Base-by-base conservation (phyloP, 108 stramenopile species). In the Nitzschia inconspicua region DNA sequence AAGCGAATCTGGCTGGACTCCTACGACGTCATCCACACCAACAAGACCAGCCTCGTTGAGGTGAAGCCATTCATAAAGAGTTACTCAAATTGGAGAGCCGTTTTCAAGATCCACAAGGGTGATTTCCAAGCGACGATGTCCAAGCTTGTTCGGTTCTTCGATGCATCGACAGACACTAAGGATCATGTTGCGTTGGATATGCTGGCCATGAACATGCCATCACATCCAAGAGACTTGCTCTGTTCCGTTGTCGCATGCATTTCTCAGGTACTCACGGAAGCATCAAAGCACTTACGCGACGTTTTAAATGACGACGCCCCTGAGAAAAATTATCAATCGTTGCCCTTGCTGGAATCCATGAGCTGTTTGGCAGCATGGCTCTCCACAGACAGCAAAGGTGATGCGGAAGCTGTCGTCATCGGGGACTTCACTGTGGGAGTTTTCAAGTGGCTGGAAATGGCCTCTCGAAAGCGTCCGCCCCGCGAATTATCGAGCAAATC, bases 1-100 rank as follows among this genome's bases (percentile, higher is more conserved):
- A 60, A 70, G 47, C 58, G 62, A 39, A 61, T 62, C 11, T 70
- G 68, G 68, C 54, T 51, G 0, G 68, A 62, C 18, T 70, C 60
- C n/a, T n/a, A n/a, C n/a, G n/a, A n/a, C n/a, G n/a, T n/a, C n/a
- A n/a, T n/a, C n/a, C n/a, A n/a, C n/a, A n/a, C n/a, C n/a, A n/a
- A n/a, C n/a, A n/a, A n/a, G n/a, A n/a, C n/a, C n/a, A n/a, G n/a
- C n/a, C n/a, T n/a, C n/a, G n/a, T 48, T 43, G 16, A 30, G 60
- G 20, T 26, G 25, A 37, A 48, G 29, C n/a, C 47, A 35, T 4
- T 37, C 28, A 47, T 47, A 26, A 29, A 13, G 35, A 29, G 10
- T 16, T 37, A 8, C 34, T 11, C 23, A 3, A 39, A 2, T 23
- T 39, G 3, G 30, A 34, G 9, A 25, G 9, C 14, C 20, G 22